These are phyloP conservation scores for Heliosperma pusillum DNA, from an alignment of 148 eudicot species.

Conservation along the genomic window DNA sequence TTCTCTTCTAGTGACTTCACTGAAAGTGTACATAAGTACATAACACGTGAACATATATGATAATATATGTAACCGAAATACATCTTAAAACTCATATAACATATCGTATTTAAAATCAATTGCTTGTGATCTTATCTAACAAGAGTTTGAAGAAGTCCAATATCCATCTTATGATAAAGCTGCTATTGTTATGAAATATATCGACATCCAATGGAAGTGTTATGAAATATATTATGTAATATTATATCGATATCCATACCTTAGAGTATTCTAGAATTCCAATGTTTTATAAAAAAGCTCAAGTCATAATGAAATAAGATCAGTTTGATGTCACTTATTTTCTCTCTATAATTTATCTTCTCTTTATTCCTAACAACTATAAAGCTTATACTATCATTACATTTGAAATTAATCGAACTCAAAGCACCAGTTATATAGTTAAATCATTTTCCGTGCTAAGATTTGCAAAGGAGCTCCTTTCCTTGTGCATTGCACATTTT, in stretches of 20 bases:
- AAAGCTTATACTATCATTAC: neutral
- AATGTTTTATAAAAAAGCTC: no score
- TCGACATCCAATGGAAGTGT: no score
- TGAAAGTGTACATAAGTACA: neutral
- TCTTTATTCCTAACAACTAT: no score
- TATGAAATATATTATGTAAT: no score
- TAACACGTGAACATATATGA: neutral
- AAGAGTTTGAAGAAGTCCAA: neutral
- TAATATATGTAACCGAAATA: neutral
- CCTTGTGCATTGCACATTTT: neutral
- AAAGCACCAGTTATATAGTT: neutral
- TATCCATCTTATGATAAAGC: neutral
- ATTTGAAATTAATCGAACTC: neutral
- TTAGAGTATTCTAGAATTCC: no score
- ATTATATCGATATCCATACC: no score
- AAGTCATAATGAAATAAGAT: no score
- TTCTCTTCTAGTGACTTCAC: conserved; percentile 5
- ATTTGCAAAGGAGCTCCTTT: neutral
- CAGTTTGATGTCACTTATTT: no score
- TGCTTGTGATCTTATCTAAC: neutral
- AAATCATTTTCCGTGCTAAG: neutral
- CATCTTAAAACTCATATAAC: no score
- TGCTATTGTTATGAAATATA: no score
- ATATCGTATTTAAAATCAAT: no score
- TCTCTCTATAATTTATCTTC: no score